Conservation (phyloP, 441 rosid genomes). For the Syzygium syzygioides region DNA sequence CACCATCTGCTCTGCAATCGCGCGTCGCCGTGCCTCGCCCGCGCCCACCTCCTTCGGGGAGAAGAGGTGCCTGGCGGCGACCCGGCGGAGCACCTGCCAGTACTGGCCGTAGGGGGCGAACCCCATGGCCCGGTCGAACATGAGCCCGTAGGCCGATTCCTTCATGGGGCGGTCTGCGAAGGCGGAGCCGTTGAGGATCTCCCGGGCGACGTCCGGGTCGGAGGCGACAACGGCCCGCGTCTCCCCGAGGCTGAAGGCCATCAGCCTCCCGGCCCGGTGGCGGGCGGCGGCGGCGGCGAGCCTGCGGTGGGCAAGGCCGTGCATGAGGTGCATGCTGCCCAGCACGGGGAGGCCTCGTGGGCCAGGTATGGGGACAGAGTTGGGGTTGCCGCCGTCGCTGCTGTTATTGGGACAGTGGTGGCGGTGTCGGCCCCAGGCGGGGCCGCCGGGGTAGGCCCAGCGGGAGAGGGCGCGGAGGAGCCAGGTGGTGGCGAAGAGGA, state of each 20-base stretch:
- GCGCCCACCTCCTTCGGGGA: constrained; percentile 34
- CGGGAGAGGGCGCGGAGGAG: constrained; percentile 1
- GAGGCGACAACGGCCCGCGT: constrained; percentile 27
- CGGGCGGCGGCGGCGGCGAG: constrained; percentile 14
- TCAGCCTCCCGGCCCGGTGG: constrained; percentile 24
- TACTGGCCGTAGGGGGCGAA: constrained; percentile 48
- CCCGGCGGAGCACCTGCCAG: constrained; percentile 40
- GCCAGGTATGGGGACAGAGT: constrained; percentile 1
- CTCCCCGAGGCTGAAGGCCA: constrained; percentile 50
- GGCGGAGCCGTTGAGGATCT: constrained; percentile 38
- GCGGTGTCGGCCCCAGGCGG: constrained; percentile 2
- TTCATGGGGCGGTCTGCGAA: constrained; percentile 48
- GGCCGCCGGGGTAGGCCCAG: constrained; percentile 9
- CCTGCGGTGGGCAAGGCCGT: constrained; percentile 13
- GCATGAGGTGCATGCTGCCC: constrained; percentile 8
- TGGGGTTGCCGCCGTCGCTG: not conserved
- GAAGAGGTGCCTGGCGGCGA: constrained; percentile 40
- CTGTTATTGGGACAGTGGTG: not conserved
- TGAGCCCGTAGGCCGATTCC: constrained; percentile 38
- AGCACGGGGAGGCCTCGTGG: constrained; percentile 8
- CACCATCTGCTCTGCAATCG: constrained; percentile 37
- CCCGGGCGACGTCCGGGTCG: constrained; percentile 38
- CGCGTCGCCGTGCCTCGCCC: constrained; percentile 25
- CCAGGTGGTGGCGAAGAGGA: not conserved
- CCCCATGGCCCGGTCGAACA: constrained; percentile 51